Evolutionary conservation across 306 rosid genomes (phyloP), one percentile per base, ranked within the genome.

Genomic region (Trifolium subterraneum): DNA sequence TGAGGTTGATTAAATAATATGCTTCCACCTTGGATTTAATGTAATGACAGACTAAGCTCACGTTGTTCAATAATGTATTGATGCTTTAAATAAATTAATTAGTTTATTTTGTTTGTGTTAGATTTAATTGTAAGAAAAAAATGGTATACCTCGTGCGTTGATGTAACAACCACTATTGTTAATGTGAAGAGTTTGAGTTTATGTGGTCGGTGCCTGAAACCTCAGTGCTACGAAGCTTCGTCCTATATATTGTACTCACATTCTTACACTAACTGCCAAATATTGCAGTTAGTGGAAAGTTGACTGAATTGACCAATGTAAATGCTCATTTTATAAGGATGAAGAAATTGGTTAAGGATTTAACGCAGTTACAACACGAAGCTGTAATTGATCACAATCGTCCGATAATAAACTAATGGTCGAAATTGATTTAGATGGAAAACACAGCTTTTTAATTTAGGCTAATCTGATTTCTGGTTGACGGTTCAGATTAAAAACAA

Each of bases 1-100:
- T 39, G 41, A 13, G 44, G 66, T 10, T 56, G 55, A 56, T 58
- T 39, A 60, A 36, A 52, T 70, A 78, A 79, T 22, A 7, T 81
- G 68, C 48, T 87, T 80, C 82, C 87, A 78, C 88, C 80, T 89
- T 83, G 95, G 91, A 86, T 76, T 86, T 74, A 84, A 87, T 56
- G 88, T 81, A 78, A 75, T 79, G 90, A 89, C 94, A 87, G 92
- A 74, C 60, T 87, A 76, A 81, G 78, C 73, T 79, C 96, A 87
- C 88, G 90, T 89, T 89, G 81, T 82, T 81, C 87, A 78, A 87
- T 83, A 79, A 86, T 86, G 81, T 68, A 68, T 79, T 66, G 35
- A 54, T 15, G 73, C 72, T 19, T 68, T 60, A 54, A 74, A 66
- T 62, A 33, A 76, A 63, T 60, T 25, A 78, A 72, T 55, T 64